Percentiles rank a stretch among this genome's conserved stretches.
Evolutionary conservation across 2,329 filamentous ascomycete species (phyloP).

Genomic region (Arthroderma sp.): DNA sequence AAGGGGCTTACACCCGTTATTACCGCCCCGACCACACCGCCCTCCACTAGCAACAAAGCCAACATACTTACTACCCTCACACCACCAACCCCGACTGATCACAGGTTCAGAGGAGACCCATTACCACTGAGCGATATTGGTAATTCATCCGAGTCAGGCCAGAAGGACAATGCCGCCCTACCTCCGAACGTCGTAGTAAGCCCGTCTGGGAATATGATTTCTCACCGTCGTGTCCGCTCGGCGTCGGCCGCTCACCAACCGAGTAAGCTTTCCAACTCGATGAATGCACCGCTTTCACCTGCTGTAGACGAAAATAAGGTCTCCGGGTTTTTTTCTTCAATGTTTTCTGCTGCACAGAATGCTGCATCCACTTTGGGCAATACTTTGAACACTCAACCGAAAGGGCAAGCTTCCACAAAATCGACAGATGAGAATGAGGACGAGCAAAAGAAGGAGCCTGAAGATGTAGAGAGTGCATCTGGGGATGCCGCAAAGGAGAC

Average conservation of each 20-base stretch:
- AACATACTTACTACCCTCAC: conserved; percentile 8
- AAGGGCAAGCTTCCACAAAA: conserved; percentile 15
- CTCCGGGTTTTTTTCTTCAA: conserved; percentile 77
- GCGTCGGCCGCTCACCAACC: conserved; percentile 47
- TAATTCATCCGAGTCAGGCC: conserved; percentile 26
- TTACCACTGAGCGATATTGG: conserved; percentile 19
- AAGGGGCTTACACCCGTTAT: conserved; percentile 1
- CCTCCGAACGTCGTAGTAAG: conserved; percentile 43
- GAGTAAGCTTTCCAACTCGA: conserved; percentile 75
- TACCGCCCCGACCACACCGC: conserved; percentile 19
- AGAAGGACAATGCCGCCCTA: conserved; percentile 14
- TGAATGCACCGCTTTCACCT: conserved; percentile 59
- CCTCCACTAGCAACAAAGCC: conserved; percentile 14
- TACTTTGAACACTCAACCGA: conserved; percentile 40
- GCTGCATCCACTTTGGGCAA: conserved; percentile 71
- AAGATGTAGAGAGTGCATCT: conserved; percentile 17
- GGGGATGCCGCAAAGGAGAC: conserved; percentile 15
- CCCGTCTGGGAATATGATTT: conserved; percentile 57
- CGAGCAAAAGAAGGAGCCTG: conserved; percentile 18
- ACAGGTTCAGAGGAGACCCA: conserved; percentile 9
- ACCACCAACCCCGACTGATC: conserved; percentile 7
- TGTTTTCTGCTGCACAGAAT: conserved; percentile 86
- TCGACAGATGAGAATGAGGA: conserved; percentile 20
- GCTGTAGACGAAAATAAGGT: conserved; percentile 51
- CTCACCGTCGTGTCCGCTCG: conserved; percentile 52